Conservation (phyloP, 352 stramenopile genomes). For the Pythium brassicae region DNA sequence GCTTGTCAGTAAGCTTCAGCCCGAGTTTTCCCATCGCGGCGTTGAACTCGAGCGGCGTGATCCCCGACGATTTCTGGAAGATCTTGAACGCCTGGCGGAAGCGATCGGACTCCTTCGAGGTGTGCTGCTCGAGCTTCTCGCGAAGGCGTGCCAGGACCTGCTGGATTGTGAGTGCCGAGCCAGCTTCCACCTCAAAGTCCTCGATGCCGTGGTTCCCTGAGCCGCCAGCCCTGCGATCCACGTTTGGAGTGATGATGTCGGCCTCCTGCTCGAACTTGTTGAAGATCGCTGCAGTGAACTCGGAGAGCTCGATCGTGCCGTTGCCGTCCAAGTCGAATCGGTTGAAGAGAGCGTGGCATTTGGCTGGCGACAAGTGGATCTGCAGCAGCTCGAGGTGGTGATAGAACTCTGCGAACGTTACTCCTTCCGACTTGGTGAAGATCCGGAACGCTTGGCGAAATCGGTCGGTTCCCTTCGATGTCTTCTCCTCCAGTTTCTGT, state of each 20-base stretch:
- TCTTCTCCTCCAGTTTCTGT: slow-evolving; percentile 57
- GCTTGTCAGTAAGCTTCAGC: slow-evolving; percentile 42
- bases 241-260: slow-evolving; percentile 12
- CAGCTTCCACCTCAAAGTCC: slow-evolving; percentile 27
- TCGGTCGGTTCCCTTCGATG: slow-evolving; percentile 38
- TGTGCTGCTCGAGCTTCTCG: slow-evolving; percentile 60
- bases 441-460: slow-evolving; percentile 61
- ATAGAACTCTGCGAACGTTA: slow-evolving; percentile 61
- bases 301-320: slow-evolving; percentile 57
- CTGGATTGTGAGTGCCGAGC: slow-evolving; percentile 40
- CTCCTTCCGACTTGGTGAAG: slow-evolving; percentile 61
- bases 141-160: slow-evolving; percentile 53
- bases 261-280: slow-evolving; percentile 27
- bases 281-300: slow-evolving; percentile 63
- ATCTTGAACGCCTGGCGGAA: slow-evolving; percentile 76
- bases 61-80: slow-evolving; percentile 60
- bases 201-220: background rate
- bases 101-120: slow-evolving; percentile 61
- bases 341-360: slow-evolving; percentile 60
- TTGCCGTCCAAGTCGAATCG: slow-evolving; percentile 55
- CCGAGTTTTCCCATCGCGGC: slow-evolving; percentile 47
- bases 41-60: slow-evolving; percentile 51
- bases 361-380: slow-evolving; percentile 50
- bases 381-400: slow-evolving; percentile 45
- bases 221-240: background rate